These are phyloP conservation scores for Spinacia oleracea DNA, from an alignment of 179 eudicot species.

Conservation along the genomic window DNA sequence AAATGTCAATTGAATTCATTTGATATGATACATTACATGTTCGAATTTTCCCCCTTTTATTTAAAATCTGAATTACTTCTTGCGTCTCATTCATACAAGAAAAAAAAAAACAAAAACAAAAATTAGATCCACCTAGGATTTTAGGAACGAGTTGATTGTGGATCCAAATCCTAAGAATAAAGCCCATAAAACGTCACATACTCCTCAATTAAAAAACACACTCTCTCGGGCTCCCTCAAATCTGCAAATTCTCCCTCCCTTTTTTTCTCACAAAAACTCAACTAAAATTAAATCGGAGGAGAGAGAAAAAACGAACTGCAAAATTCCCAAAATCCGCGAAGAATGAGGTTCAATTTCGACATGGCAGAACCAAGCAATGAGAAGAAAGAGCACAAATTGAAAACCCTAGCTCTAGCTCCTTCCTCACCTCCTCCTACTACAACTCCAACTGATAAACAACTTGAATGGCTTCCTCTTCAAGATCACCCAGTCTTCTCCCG, in stretches of 20 bases:
- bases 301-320: neutral
- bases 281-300: neutral
- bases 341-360: slow-evolving; percentile 53
- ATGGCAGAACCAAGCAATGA: slow-evolving; percentile 30
- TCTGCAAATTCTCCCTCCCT: slow-evolving; percentile 14
- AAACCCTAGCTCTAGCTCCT: slow-evolving; percentile 14
- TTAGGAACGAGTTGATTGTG: no score
- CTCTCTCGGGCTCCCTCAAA: neutral
- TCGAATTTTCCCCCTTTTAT: no score
- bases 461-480: slow-evolving; percentile 81
- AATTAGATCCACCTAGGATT: no score
- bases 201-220: neutral
- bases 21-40: no score
- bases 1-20: no score
- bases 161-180: no score
- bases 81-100: no score
- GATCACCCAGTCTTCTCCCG: slow-evolving; percentile 67
- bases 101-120: no score
- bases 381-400: neutral
- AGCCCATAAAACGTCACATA: no score
- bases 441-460: slow-evolving; percentile 48
- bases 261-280: neutral
- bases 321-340: neutral
- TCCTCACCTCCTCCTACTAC: slow-evolving; percentile 26
- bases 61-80: no score